These are phyloP conservation scores for Trichaptum fuscoviolaceum DNA, from an alignment of 768 basidiomycete genomes.

Conservation along the genomic window DNA sequence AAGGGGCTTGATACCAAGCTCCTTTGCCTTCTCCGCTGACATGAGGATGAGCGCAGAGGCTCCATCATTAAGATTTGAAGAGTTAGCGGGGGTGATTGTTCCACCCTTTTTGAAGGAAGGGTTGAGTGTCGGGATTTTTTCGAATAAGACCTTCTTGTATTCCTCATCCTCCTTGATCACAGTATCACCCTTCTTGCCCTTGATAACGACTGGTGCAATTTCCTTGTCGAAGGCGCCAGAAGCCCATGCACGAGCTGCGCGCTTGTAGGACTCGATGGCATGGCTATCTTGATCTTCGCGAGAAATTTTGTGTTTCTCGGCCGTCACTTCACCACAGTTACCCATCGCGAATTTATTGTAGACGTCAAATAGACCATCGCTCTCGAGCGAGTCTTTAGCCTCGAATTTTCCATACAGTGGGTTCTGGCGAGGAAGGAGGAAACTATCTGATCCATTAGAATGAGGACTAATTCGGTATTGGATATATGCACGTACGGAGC, in stretches of 20 bases:
- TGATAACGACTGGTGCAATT: slow-evolving; percentile 85
- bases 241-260: slow-evolving; percentile 89
- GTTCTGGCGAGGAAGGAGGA: slow-evolving; percentile 76
- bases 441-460: slow-evolving; percentile 37
- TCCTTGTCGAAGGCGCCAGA: slow-evolving; percentile 80
- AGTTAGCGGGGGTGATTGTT: slow-evolving; percentile 94
- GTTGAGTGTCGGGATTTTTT: slow-evolving; percentile 84
- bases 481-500: slow-evolving; percentile 70
- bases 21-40: slow-evolving; percentile 88
- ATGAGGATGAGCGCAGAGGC: slow-evolving; percentile 94
- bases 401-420: slow-evolving; percentile 87
- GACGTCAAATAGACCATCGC: slow-evolving; percentile 93
- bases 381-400: slow-evolving; percentile 80
- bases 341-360: slow-evolving; percentile 99
- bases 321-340: slow-evolving; percentile 87
- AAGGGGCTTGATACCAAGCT: slow-evolving; percentile 87
- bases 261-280: slow-evolving; percentile 92
- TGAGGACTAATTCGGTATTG: background rate
- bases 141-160: slow-evolving; percentile 93
- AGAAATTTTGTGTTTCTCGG: slow-evolving; percentile 74
- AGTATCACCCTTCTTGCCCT: slow-evolving; percentile 90
- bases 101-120: slow-evolving; percentile 90
- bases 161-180: slow-evolving; percentile 94
- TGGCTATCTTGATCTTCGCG: slow-evolving; percentile 87
- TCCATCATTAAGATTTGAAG: slow-evolving; percentile 92